Evolutionary conservation across 2,329 filamentous ascomycete species (phyloP).

Genomic region (Pestalotiopsis sp.): DNA sequence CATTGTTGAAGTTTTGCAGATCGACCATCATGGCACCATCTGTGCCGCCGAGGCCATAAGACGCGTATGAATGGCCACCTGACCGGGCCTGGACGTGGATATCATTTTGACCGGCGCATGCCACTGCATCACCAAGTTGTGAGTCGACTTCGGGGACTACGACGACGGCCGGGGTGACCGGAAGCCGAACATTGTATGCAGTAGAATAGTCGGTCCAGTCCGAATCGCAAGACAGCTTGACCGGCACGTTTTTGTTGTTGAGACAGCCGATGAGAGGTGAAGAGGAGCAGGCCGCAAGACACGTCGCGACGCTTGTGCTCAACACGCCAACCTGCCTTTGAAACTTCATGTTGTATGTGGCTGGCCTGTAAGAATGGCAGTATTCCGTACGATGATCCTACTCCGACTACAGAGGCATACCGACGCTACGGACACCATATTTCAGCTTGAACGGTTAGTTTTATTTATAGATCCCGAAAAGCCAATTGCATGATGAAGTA

Average conservation of each 20-base stretch:
- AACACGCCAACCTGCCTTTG: neutral
- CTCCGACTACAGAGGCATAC: neutral
- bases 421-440: neutral
- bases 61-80: conserved; percentile 53
- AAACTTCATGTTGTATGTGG: neutral
- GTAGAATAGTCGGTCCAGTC: neutral
- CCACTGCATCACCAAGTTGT: conserved; percentile 41
- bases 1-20: conserved; percentile 28
- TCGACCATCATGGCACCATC: conserved; percentile 38
- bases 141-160: conserved; percentile 25
- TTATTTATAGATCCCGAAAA: neutral
- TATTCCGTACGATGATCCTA: neutral
- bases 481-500: neutral
- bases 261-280: neutral
- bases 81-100: conserved; percentile 49
- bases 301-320: neutral
- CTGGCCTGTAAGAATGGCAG: neutral
- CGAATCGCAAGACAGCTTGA: neutral
- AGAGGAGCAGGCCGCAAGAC: neutral
- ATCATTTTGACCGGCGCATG: conserved; percentile 36
- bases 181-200: conserved; percentile 27
- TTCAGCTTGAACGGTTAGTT: neutral
- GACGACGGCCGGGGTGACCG: conserved; percentile 22
- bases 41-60: conserved; percentile 40
- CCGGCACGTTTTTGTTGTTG: neutral